Evolutionary conservation across 1,284 basidiomycete species (phyloP), one percentile per base, ranked within the genome.

Genomic region (Veloboletus limbatus): DNA sequence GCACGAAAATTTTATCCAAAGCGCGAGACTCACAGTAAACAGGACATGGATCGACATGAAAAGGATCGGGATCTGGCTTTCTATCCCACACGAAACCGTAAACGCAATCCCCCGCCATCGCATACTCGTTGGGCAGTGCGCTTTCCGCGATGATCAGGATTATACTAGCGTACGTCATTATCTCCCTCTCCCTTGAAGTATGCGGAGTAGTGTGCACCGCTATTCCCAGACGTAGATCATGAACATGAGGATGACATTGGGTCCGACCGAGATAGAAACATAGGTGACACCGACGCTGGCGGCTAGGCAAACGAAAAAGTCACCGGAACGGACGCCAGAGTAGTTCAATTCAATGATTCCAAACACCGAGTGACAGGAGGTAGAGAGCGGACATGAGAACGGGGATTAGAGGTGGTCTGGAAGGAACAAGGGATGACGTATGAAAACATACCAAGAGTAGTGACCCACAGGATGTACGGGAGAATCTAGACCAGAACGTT

Each of bases 21-120:
- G n/a, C 24, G 14, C 4, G 14, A 17, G 21, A 39, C 47, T 32
- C 27, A 53, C 51, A 6, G 46, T 49, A 14, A 54, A 39, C 52
- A 53, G 53, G 14, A 41, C 43, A 17, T 55, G 48, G 5, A 54
- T 22, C 3, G 53, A 48, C 33, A 55, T 31, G 18, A 54, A 55
- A 16, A 44, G 24, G 10, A 41, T 39, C 6, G 42, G 45, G 30
- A 32, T 38, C n/a, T 37, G 28, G 20, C 43, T 53, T 6, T 17
- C 27, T 20, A 49, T 27, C 6, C 42, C 54, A 14, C 40, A 39
- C 11, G 51, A 37, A 24, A 55, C 44, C 22, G 49, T 20, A 18
- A 53, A 50, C 3, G 47, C 47, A 11, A 56, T 46, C 2, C 54
- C n/a, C 51, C 17, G 49, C 25, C 10, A 50, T 16, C 2, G 47